phyloP scores from a whole-genome alignment of 106 monocot genomes.

The Dactylorhiza incarnata region DNA sequence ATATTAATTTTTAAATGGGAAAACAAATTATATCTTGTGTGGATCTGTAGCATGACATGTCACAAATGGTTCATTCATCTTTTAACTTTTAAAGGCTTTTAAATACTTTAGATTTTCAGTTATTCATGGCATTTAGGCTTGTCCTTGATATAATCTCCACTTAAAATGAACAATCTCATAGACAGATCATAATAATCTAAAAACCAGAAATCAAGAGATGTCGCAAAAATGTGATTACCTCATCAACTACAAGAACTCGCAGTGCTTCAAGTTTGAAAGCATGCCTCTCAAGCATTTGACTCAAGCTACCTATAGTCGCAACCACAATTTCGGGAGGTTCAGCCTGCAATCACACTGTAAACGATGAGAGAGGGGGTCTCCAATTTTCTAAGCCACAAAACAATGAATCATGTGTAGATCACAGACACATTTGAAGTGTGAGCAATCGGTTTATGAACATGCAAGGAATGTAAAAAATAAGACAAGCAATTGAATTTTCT shows the following conservation, averaged over 20 bases:
- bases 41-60: background rate
- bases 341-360: conserved; percentile 43
- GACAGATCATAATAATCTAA: background rate
- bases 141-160: background rate
- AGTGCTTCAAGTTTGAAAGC: conserved; percentile 69
- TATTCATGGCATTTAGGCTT: background rate
- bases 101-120: background rate
- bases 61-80: background rate
- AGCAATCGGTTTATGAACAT: background rate
- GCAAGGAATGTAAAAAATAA: background rate
- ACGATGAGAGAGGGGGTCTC: background rate
- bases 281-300: conserved; percentile 79
- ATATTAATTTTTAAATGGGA: background rate
- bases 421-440: background rate
- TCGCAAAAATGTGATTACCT: conserved; percentile 38
- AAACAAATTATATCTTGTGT: background rate
- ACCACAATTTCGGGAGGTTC: conserved; percentile 90
- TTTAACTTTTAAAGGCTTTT: background rate
- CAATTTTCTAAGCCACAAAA: background rate
- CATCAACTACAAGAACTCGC: conserved; percentile 78
- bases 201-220: background rate
- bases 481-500: background rate
- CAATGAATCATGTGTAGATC: background rate
- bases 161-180: background rate
- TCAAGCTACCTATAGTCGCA: conserved; percentile 81